phyloP scores from a whole-genome alignment of 331 rosid species.

The Cydonia oblonga region DNA sequence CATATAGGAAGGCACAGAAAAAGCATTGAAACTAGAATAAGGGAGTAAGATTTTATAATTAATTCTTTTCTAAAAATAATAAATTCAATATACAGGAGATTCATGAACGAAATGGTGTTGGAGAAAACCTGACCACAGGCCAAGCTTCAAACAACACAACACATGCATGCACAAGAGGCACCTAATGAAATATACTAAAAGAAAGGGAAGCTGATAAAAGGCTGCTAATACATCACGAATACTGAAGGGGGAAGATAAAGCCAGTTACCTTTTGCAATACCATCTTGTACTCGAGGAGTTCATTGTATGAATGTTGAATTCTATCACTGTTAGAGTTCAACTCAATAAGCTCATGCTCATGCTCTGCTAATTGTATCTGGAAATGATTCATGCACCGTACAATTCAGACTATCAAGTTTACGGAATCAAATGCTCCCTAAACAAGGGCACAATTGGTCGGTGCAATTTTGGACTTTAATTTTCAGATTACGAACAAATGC shows the following conservation, averaged over 20 bases:
- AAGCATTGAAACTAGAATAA: not conserved
- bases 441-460: conserved; percentile 1
- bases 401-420: conserved; percentile 21
- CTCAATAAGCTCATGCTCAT: conserved; percentile 87
- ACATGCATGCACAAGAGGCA: not conserved
- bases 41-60: not conserved
- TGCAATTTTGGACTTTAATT: not conserved
- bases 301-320: conserved; percentile 83
- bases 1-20: not conserved
- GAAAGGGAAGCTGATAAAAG: not conserved
- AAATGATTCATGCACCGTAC: conserved; percentile 6
- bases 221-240: not conserved
- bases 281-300: conserved; percentile 93
- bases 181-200: conserved; percentile 6
- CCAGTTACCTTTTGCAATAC: conserved; percentile 75
- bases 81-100: not conserved
- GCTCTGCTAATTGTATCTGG: conserved; percentile 89
- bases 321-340: conserved; percentile 85
- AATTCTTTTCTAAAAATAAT: not conserved
- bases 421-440: conserved; percentile 9
- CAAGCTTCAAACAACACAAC: not conserved
- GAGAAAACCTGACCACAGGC: not conserved
- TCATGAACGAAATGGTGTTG: not conserved
- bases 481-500: conserved; percentile 8
- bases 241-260: not conserved